phyloP scores from a whole-genome alignment of 148 eudicot genomes.

The Rheum nobile region DNA sequence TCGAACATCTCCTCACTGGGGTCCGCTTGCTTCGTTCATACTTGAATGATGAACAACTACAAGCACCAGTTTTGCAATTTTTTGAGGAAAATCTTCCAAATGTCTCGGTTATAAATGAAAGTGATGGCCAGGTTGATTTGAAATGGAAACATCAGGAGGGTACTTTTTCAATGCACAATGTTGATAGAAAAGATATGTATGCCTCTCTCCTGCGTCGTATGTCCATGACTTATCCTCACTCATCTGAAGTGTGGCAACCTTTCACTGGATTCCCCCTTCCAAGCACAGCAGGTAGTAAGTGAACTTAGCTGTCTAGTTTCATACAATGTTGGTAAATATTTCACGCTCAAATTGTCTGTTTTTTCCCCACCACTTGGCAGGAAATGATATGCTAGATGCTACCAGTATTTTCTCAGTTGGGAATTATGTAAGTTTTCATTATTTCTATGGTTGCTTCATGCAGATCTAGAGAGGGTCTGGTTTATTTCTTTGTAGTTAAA shows the following conservation, averaged over 20 bases:
- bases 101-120: constrained; percentile 29
- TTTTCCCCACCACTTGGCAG: constrained; percentile 20
- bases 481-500: not conserved
- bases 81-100: constrained; percentile 64
- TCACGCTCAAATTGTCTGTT: not conserved
- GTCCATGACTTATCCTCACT: constrained; percentile 49
- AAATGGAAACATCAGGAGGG: constrained; percentile 46
- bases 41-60: constrained; percentile 48
- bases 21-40: constrained; percentile 55
- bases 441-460: not conserved
- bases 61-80: constrained; percentile 48
- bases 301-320: not conserved
- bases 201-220: constrained; percentile 53
- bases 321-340: not conserved
- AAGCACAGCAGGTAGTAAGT: constrained; percentile 26
- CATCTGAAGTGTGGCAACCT: constrained; percentile 40
- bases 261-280: constrained; percentile 54
- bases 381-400: constrained; percentile 29
- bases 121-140: constrained; percentile 52
- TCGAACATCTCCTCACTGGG: constrained; percentile 48
- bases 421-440: constrained; percentile 33
- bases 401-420: constrained; percentile 45
- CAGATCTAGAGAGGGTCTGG: not conserved
- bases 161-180: constrained; percentile 23
- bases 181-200: constrained; percentile 32